Evolutionary conservation across 305 asterid genomes (phyloP).

Genomic region (Rubia tinctorum): DNA sequence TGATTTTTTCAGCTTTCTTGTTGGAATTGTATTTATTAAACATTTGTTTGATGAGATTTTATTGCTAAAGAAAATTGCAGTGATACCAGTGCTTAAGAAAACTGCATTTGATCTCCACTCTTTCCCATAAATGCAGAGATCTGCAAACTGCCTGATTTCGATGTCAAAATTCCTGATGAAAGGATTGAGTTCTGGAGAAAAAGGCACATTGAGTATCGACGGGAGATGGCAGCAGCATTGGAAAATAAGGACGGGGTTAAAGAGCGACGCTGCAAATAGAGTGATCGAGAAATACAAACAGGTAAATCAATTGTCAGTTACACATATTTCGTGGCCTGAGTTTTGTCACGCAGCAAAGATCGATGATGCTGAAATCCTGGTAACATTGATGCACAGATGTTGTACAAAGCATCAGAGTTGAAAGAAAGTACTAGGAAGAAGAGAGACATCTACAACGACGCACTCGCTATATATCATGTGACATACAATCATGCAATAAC

Average conservation of each 20-base stretch:
- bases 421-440: slow-evolving; percentile 39
- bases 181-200: slow-evolving; percentile 36
- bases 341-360: too few relatives aligned
- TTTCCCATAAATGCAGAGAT: slow-evolving; percentile 35
- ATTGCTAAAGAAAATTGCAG: too few relatives aligned
- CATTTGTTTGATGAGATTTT: too few relatives aligned
- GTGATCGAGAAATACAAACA: slow-evolving; percentile 61
- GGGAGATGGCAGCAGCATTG: slow-evolving; percentile 47
- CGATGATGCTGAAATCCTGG: not conserved
- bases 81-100: too few relatives aligned
- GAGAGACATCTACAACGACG: slow-evolving; percentile 43
- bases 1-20: not conserved
- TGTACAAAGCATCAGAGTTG: slow-evolving; percentile 58
- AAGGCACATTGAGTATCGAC: slow-evolving; percentile 39
- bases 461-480: slow-evolving; percentile 61
- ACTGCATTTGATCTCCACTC: not conserved
- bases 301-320: slow-evolving; percentile 29
- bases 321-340: not conserved
- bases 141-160: slow-evolving; percentile 50
- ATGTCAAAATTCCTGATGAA: slow-evolving; percentile 21
- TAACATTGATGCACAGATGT: slow-evolving; percentile 38
- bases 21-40: not conserved
- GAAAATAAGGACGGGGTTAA: slow-evolving; percentile 14
- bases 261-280: slow-evolving; percentile 37
- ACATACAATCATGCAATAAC: slow-evolving; percentile 42